Evolutionary conservation across 805 yeast species (phyloP).

Genomic region (Candida pseudoglaebosa): DNA sequence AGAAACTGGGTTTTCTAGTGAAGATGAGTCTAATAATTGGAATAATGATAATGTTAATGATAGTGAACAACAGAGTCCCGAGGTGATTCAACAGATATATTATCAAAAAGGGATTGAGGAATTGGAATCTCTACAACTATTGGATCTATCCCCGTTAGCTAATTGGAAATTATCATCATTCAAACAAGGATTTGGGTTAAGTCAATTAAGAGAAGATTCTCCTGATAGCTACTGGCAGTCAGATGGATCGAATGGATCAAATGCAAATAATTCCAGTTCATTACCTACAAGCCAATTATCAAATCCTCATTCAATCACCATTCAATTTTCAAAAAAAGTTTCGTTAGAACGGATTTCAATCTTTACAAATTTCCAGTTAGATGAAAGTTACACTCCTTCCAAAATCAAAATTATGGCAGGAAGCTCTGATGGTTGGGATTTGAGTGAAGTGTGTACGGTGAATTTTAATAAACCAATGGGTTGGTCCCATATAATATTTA

Average conservation of each 20-base stretch:
- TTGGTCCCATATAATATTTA: slow-evolving; percentile 67
- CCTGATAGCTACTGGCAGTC: slow-evolving; percentile 88
- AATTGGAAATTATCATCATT: slow-evolving; percentile 78
- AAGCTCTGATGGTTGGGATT: slow-evolving; percentile 68
- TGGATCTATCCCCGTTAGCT: slow-evolving; percentile 78
- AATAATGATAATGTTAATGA: slow-evolving; percentile 5
- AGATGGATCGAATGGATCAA: slow-evolving; percentile 59
- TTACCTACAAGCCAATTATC: slow-evolving; percentile 34
- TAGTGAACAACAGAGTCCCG: slow-evolving; percentile 33
- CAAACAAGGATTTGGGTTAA: slow-evolving; percentile 70
- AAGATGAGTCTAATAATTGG: slow-evolving; percentile 3
- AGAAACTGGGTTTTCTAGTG: slow-evolving; percentile 5
- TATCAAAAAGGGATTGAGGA: slow-evolving; percentile 48
- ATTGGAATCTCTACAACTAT: slow-evolving; percentile 53
- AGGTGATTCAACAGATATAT: slow-evolving; percentile 37
- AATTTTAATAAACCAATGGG: slow-evolving; percentile 67
- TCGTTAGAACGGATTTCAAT: slow-evolving; percentile 63
- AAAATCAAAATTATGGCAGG: slow-evolving; percentile 66
- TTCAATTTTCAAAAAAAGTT: slow-evolving; percentile 77
- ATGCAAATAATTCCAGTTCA: slow-evolving; percentile 15
- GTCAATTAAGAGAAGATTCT: slow-evolving; percentile 68
- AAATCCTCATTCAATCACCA: slow-evolving; percentile 78
- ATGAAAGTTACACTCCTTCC: slow-evolving; percentile 92
- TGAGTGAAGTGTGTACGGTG: slow-evolving; percentile 59
- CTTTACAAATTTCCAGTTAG: slow-evolving; percentile 65